Evolutionary conservation across 352 stramenopile species (phyloP).

Genomic region (Saprolegnia parasitica): DNA sequence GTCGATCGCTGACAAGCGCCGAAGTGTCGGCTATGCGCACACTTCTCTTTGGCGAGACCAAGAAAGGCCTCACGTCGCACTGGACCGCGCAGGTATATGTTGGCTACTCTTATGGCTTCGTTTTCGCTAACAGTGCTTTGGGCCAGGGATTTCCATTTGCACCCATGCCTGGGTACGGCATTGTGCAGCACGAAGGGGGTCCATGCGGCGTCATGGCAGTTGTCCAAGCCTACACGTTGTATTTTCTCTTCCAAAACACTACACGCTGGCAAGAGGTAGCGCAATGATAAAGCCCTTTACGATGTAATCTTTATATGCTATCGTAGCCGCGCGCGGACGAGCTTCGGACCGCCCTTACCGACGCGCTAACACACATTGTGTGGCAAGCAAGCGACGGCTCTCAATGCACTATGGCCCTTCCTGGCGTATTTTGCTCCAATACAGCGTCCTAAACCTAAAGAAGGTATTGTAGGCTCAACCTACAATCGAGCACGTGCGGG

Average conservation of each 20-base stretch:
- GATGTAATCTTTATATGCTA: no score
- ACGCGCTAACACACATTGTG: constrained; percentile 57
- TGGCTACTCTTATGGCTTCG: constrained; percentile 11
- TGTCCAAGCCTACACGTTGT: constrained; percentile 89
- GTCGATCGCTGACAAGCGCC: constrained; percentile 34
- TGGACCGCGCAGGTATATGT: constrained; percentile 56
- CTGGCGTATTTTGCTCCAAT: constrained; percentile 22
- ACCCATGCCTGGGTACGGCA: constrained; percentile 70
- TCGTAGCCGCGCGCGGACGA: constrained; percentile 40
- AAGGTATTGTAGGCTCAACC: constrained; percentile 2
- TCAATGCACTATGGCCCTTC: constrained; percentile 42
- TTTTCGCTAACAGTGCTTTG: background rate
- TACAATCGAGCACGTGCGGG: background rate
- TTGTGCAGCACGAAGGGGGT: constrained; percentile 91
- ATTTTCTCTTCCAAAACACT: constrained; percentile 49
- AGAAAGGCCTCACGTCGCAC: constrained; percentile 58
- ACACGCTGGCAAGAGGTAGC: constrained; percentile 36
- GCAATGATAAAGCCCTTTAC: constrained; percentile 35
- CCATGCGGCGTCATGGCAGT: constrained; percentile 93
- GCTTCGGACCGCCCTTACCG: constrained; percentile 42
- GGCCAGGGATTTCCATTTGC: constrained; percentile 67
- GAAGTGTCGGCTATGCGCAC: constrained; percentile 48
- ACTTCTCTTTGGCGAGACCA: constrained; percentile 51
- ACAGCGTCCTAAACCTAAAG: background rate
- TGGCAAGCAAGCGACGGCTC: constrained; percentile 45